Conservation (phyloP, 23 red algal species). For the Gracilariopsis chorda region DNA sequence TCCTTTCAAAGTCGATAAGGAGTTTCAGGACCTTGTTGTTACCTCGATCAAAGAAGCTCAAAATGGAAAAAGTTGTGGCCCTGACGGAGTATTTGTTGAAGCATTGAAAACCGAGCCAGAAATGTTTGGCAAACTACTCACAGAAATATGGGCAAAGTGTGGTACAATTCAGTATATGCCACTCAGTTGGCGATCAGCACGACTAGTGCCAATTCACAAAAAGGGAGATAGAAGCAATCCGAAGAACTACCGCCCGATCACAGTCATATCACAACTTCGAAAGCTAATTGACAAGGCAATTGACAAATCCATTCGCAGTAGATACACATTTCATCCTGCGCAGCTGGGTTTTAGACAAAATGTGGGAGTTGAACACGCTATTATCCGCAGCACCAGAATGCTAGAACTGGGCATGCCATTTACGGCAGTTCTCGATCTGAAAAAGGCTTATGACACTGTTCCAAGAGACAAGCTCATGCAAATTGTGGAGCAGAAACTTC, state of each 20-base stretch:
- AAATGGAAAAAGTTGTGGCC: background rate
- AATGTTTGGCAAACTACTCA: background rate
- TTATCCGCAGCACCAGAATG: background rate
- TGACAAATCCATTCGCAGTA: background rate
- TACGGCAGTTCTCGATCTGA: background rate
- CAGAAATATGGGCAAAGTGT: background rate
- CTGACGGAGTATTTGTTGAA: background rate
- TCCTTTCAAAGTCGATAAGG: background rate
- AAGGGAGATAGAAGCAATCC: background rate
- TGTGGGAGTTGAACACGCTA: background rate
- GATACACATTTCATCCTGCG: background rate
- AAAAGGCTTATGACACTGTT: background rate
- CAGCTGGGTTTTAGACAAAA: slow-evolving; percentile 2
- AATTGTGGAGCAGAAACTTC: background rate
- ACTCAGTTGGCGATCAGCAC: background rate
- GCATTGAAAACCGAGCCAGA: background rate
- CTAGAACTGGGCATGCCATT: background rate
- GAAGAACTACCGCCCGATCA: slow-evolving; percentile 14
- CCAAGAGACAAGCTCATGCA: slow-evolving; percentile 7
- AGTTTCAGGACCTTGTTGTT: background rate
- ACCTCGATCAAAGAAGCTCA: background rate
- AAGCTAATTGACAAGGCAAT: background rate
- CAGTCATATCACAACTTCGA: background rate
- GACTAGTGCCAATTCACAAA: slow-evolving; percentile 1
- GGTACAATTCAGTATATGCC: background rate